Base-by-base conservation (phyloP, 1,284 basidiomycete species). In the Tilletia walkeri region DNA sequence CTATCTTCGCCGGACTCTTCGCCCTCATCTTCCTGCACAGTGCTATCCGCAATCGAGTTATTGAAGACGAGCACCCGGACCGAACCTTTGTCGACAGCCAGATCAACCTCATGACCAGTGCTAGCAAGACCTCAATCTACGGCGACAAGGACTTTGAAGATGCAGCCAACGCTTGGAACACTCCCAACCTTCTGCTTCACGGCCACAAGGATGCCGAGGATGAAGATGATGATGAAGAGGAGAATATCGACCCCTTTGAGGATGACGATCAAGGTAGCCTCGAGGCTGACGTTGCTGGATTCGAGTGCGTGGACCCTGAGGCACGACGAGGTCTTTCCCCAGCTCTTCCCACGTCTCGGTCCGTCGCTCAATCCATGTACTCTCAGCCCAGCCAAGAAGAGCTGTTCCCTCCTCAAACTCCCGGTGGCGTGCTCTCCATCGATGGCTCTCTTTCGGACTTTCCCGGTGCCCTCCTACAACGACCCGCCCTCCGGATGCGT, bases 21-120 rank as follows among this genome's bases (percentile, higher is more conserved):
- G 47, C 75, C 69, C 72, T 78, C 71, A 72, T 75, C 48, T 71
- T 78, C 59, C 70, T 75, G 3, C 75, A 80, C 53, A 77, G 72
- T n/a, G 34, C 20, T 14, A 39, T 66, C n/a, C 66, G 53, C 49
- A 39, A 18, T 18, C 24, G 20, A 16, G 20, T 67, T 4, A 20
- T n/a, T 30, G 50, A 38, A 38, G 45, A 30, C 16, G 50, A 38
- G n/a, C 45, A 66, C 45, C 18, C 45, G 16, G 65, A 66, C 30
- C n/a, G 45, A 16, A 24, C 24, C n/a, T 53, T 53, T 53, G 50
- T 53, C 9, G 50, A 53, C 50, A 53, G 50, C 50, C 50, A 53
- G 50, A 53, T 53, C 50, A 53, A 53, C 50, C 7, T 53, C 50
- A 53, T 30, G n/a, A 30, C 50, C 50, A 53, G 50, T 53, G 50